Evolutionary conservation across 192 early-diverging fungal genomes (phyloP), one percentile per base, ranked within the genome.

Genomic region (Umbelopsis sp.): DNA sequence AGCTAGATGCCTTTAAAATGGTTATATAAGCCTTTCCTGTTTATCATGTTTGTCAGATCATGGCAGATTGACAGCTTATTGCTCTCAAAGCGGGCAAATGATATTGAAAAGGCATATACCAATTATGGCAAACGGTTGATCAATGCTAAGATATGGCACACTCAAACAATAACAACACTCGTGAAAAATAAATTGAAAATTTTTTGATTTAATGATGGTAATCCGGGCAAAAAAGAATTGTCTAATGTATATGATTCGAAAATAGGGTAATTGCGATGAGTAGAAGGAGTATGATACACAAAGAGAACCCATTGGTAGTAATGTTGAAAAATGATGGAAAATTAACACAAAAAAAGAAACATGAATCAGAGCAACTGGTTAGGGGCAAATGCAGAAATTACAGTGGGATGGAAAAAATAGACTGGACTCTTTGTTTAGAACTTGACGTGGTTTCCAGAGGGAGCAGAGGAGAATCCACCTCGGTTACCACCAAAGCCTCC

Each of bases 401-500:
- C 55, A 61, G 12, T 49, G 48, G 5, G 15, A 49, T 48, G 46
- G 46, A 18, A 11, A 16, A 11, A 48, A 48, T 2, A 48, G 46
- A 48, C 2, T 2, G 46, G 25, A 30, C 27, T 55, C 12, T 22
- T 55, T 55, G 16, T 16, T 61, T 61, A 61, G 27, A 61, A 61
- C 55, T 61, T 61, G 25, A 61, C 55, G 55, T 61, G 55, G 30
- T 15, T 61, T 11, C 55, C 55, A 25, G 55, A 61, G 33, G 55
- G 30, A n/a, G 33, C 55, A 15, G 51, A 52, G 21, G 51, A 73
- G 69, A 77, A 80, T 48, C 83, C 79, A 46, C 85, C 78, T 45
- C 78, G 55, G 37, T 71, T 76, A 65, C 84, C 75, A 46, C 90
- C 83, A 72, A 73, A 53, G 71, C 78, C 82, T 23, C 77, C 74